These are phyloP conservation scores for Diaporthe sp. DNA, from an alignment of 2,329 filamentous ascomycete genomes.

Conservation along the genomic window DNA sequence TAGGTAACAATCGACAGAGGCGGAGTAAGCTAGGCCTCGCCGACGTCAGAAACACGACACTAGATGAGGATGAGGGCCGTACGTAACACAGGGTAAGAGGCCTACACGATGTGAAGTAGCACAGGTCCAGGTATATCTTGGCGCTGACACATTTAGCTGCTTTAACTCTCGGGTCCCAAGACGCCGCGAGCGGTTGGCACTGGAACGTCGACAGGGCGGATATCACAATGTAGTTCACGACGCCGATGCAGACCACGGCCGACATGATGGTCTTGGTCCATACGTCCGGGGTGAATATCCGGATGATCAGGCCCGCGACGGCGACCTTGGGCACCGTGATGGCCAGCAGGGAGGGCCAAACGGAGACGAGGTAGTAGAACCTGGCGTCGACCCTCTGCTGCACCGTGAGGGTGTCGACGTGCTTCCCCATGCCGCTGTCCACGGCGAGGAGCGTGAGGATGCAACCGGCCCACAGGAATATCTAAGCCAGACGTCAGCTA, in stretches of 20 bases:
- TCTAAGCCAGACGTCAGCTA: background rate
- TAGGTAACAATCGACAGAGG: conserved; percentile 1
- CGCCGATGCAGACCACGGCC: background rate
- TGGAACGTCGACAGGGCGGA: background rate
- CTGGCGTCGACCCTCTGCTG: background rate
- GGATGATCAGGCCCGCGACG: conserved; percentile 19
- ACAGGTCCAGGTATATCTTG: background rate
- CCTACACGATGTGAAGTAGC: conserved; percentile 2
- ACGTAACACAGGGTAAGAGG: accelerated
- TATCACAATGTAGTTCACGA: background rate
- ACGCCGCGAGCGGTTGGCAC: background rate
- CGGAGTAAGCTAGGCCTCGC: background rate
- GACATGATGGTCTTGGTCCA: conserved; percentile 4
- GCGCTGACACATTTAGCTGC: background rate
- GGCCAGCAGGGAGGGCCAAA: conserved; percentile 2
- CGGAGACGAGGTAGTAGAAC: conserved; percentile 6
- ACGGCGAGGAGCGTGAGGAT: background rate
- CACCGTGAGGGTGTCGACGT: background rate
- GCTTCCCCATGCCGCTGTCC: background rate
- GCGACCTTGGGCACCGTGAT: conserved; percentile 16
- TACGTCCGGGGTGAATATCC: background rate
- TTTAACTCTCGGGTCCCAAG: background rate
- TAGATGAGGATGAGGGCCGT: background rate
- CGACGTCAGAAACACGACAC: background rate
- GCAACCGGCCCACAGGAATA: background rate